Percentiles rank a stretch among this genome's conserved stretches.
phyloP scores from a whole-genome alignment of 2,329 filamentous ascomycete species.

The Venturia nashicola region DNA sequence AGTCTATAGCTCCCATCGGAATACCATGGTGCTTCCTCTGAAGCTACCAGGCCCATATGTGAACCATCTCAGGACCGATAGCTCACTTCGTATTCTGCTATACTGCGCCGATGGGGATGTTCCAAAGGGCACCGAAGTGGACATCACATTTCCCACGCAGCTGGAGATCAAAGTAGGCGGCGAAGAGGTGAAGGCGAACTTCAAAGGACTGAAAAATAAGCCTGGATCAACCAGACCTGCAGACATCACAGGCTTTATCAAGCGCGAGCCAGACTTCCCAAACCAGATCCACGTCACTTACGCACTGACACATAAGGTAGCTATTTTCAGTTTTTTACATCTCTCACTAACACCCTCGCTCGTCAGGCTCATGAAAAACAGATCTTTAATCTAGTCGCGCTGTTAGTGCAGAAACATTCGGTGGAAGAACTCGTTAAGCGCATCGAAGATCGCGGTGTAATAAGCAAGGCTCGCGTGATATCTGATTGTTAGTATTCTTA shows the following conservation, averaged over 20 bases:
- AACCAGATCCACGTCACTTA: slow-evolving; percentile 83
- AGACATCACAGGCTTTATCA: slow-evolving; percentile 71
- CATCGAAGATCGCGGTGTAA: slow-evolving; percentile 56
- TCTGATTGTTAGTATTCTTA: slow-evolving; percentile 54
- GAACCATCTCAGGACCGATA: slow-evolving; percentile 45
- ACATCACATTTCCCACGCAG: slow-evolving; percentile 63
- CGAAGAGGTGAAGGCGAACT: slow-evolving; percentile 81
- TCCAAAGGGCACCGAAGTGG: slow-evolving; percentile 13
- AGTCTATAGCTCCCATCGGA: slow-evolving; percentile 48
- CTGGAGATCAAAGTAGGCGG: slow-evolving; percentile 85
- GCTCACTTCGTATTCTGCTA: slow-evolving; percentile 61
- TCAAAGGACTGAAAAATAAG: slow-evolving; percentile 90
- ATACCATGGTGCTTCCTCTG: slow-evolving; percentile 47
- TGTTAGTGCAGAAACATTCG: slow-evolving; percentile 61
- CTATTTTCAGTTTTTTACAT: neutral
- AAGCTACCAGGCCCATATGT: slow-evolving; percentile 41
- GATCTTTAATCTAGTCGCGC: slow-evolving; percentile 47
- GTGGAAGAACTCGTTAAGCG: slow-evolving; percentile 58
- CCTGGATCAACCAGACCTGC: slow-evolving; percentile 87
- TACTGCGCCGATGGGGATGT: slow-evolving; percentile 59
- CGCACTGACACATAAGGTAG: slow-evolving; percentile 76
- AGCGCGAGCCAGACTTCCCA: slow-evolving; percentile 54
- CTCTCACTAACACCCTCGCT: slow-evolving; percentile 5
- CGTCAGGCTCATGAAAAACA: slow-evolving; percentile 12
- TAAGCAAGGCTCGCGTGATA: slow-evolving; percentile 71